Conservation (phyloP, 2,329 filamentous ascomycete species). For the Pestalotiopsis sp. region DNA sequence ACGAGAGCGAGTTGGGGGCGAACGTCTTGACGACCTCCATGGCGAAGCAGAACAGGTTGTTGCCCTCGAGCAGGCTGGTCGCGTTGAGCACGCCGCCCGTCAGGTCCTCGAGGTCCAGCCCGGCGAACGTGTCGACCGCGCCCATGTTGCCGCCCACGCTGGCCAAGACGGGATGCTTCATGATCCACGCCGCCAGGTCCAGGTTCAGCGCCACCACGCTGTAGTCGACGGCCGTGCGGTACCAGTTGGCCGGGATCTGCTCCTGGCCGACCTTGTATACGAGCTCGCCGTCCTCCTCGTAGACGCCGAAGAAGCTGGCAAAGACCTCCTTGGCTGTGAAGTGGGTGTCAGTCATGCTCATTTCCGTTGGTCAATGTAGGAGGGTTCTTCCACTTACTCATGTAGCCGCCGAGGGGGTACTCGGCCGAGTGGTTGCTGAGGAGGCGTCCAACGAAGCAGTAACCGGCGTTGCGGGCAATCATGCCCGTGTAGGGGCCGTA, state of each 20-base stretch:
- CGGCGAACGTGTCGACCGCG: conserved; percentile 51
- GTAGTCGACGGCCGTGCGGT: conserved; percentile 46
- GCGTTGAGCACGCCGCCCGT: conserved; percentile 47
- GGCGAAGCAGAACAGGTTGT: conserved; percentile 45
- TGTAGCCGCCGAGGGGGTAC: conserved; percentile 34
- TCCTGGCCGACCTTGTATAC: conserved; percentile 51
- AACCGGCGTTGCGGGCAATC: conserved; percentile 54
- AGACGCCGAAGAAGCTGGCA: conserved; percentile 49
- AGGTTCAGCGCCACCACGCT: conserved; percentile 42
- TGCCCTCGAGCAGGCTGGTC: conserved; percentile 43
- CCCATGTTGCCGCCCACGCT: conserved; percentile 56
- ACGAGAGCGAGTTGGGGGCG: conserved; percentile 43
- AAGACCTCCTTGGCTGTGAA: conserved; percentile 40
- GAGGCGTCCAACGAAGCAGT: conserved; percentile 44
- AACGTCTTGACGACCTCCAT: conserved; percentile 41
- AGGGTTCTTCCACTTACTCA: conserved; percentile 29
- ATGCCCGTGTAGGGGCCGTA: conserved; percentile 55
- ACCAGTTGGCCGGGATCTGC: conserved; percentile 56
- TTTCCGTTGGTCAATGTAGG: background rate
- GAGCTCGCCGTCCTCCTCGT: conserved; percentile 39
- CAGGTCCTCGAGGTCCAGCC: conserved; percentile 43
- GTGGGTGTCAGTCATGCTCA: background rate
- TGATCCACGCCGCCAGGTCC: conserved; percentile 39
- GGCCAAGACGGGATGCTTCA: conserved; percentile 43
- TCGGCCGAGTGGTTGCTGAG: conserved; percentile 46